phyloP scores from a whole-genome alignment of 2,329 filamentous ascomycete species.

The Ophiostoma montium region DNA sequence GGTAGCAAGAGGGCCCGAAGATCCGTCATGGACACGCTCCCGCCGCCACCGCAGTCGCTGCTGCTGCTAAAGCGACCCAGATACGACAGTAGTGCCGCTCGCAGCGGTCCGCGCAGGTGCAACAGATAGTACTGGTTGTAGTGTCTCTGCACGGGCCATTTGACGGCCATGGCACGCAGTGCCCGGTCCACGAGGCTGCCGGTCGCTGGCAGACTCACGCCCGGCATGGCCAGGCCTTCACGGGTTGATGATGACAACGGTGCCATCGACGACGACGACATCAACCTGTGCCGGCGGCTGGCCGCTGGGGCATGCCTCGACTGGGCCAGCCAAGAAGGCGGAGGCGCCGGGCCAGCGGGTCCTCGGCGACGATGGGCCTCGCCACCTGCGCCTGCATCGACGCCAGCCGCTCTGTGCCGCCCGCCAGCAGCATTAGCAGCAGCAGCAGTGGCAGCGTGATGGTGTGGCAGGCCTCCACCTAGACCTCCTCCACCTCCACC shows the following conservation, averaged over 20 bases:
- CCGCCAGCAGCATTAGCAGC: neutral
- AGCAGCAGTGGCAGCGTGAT: neutral
- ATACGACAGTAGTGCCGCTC: slow-evolving; percentile 36
- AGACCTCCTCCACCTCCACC: neutral
- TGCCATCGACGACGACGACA: neutral
- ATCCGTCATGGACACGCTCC: slow-evolving; percentile 33
- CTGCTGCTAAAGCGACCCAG: slow-evolving; percentile 26
- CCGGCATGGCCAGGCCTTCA: slow-evolving; percentile 25
- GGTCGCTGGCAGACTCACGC: slow-evolving; percentile 26
- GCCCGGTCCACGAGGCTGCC: slow-evolving; percentile 38
- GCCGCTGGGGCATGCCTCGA: slow-evolving; percentile 20
- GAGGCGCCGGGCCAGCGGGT: slow-evolving; percentile 45
- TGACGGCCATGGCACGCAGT: slow-evolving; percentile 33
- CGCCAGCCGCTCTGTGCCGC: too few relatives aligned
- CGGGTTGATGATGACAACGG: neutral
- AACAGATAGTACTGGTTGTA: slow-evolving; percentile 45
- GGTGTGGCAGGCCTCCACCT: neutral
- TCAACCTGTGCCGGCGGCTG: neutral
- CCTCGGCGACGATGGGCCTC: slow-evolving; percentile 23
- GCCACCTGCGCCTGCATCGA: neutral
- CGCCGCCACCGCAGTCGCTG: slow-evolving; percentile 17
- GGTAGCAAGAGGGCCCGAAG: slow-evolving; percentile 31
- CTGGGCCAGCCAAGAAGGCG: slow-evolving; percentile 38
- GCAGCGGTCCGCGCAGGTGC: slow-evolving; percentile 37
- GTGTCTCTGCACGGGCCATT: slow-evolving; percentile 40